Conservation (phyloP, 192 early-diverging fungal species). For the Funneliformis geosporum region DNA sequence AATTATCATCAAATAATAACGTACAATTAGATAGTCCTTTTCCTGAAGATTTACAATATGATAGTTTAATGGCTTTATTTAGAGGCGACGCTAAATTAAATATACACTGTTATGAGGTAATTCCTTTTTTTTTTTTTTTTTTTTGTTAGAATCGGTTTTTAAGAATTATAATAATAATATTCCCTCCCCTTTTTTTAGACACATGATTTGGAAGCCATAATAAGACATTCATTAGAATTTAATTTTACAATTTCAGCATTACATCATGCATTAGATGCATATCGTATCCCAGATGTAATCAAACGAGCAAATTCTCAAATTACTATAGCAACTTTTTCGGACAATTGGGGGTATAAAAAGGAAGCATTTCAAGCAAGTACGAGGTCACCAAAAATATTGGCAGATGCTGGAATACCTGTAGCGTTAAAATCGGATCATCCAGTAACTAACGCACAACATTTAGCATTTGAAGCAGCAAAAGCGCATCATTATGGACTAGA, state of each 20-base stretch:
- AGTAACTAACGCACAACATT: constrained; percentile 69
- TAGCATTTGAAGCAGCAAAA: constrained; percentile 79
- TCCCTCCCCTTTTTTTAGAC: constrained; percentile 26
- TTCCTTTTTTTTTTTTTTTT: not conserved
- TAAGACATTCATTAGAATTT: constrained; percentile 72
- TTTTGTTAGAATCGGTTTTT: too few relatives aligned
- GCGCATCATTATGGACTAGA: constrained; percentile 71
- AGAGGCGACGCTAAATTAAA: constrained; percentile 70
- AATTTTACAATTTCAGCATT: constrained; percentile 71
- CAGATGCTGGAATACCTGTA: constrained; percentile 70
- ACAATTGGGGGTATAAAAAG: constrained; percentile 71
- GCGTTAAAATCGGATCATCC: constrained; percentile 81
- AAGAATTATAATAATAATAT: not conserved
- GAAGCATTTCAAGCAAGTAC: constrained; percentile 74
- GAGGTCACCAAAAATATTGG: constrained; percentile 57
- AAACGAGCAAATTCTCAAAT: constrained; percentile 61
- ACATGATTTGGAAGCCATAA: constrained; percentile 72
- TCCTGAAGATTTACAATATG: constrained; percentile 62
- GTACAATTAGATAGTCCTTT: constrained; percentile 52
- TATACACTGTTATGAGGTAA: constrained; percentile 68
- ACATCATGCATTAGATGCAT: constrained; percentile 81
- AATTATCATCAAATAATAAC: constrained; percentile 30
- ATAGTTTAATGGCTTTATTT: constrained; percentile 65
- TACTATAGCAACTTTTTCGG: constrained; percentile 70
- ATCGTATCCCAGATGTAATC: constrained; percentile 64